Percentiles rank a stretch among this genome's conserved stretches.
Conservation (phyloP, 169 alveolate genomes). For the Cryptosporidium bovis region DNA sequence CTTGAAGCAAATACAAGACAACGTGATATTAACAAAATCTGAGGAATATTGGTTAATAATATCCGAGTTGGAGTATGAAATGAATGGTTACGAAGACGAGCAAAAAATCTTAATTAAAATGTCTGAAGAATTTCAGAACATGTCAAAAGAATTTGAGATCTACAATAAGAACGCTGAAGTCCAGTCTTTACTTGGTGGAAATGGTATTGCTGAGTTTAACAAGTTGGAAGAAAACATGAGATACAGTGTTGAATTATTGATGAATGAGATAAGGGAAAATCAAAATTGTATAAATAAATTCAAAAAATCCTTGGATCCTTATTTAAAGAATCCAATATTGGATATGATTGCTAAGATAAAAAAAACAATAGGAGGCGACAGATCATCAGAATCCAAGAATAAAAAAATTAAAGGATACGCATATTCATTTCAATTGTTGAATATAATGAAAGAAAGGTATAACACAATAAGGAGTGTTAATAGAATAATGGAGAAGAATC, state of each 20-base stretch:
- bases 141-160: not conserved
- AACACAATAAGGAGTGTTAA: not conserved
- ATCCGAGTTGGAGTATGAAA: constrained; percentile 5
- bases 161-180: constrained; percentile 10
- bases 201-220: constrained; percentile 26
- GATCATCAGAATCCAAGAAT: not conserved
- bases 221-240: constrained; percentile 12
- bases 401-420: constrained; percentile 8
- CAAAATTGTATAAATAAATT: not conserved
- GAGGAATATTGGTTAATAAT: constrained; percentile 17
- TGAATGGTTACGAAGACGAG: not conserved
- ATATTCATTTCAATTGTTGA: constrained; percentile 4
- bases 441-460: constrained; percentile 38
- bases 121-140: not conserved
- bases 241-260: constrained; percentile 4
- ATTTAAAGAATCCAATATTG: constrained; percentile 21
- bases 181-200: constrained; percentile 34
- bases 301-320: not conserved
- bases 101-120: not conserved
- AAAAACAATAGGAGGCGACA: too few species aligned
- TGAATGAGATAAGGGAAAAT: not conserved
- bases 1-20: not conserved
- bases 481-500: not conserved
- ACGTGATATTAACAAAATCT: constrained; percentile 11
- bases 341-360: not conserved